Conservation (phyloP, 176 grass and related monocot species). For the Raddia distichophylla region DNA sequence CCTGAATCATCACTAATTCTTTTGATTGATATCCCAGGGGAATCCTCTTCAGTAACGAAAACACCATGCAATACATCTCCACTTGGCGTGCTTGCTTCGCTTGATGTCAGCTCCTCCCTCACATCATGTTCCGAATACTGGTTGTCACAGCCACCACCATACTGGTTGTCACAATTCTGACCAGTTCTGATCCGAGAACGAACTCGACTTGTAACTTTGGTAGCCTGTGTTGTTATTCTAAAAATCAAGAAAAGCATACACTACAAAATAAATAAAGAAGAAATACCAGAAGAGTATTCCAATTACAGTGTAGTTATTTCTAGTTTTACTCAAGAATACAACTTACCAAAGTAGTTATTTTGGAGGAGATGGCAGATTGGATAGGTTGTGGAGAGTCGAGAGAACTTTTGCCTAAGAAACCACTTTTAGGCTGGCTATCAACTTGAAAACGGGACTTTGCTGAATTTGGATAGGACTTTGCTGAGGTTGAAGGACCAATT, state of each 20-base stretch:
- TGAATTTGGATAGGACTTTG: slow-evolving; percentile 19
- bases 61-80: slow-evolving; percentile 19
- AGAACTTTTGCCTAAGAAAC: slow-evolving; percentile 33
- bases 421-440: slow-evolving; percentile 22
- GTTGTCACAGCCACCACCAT: slow-evolving; percentile 27
- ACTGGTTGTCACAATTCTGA: slow-evolving; percentile 34
- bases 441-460: slow-evolving; percentile 25
- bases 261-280: slow-evolving; percentile 39
- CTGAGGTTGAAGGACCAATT: slow-evolving; percentile 37
- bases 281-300: slow-evolving; percentile 24
- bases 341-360: slow-evolving; percentile 76
- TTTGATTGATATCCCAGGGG: slow-evolving; percentile 36
- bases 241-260: slow-evolving; percentile 47
- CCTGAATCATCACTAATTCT: slow-evolving; percentile 57
- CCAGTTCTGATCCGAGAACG: slow-evolving; percentile 51
- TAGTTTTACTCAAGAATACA: slow-evolving; percentile 28
- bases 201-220: slow-evolving; percentile 81
- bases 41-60: slow-evolving; percentile 37
- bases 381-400: slow-evolving; percentile 44
- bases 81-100: slow-evolving; percentile 47
- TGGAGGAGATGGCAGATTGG: slow-evolving; percentile 69
- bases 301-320: slow-evolving; percentile 12
- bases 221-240: slow-evolving; percentile 72
- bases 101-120: slow-evolving; percentile 49
- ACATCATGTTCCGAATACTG: slow-evolving; percentile 48